Conservation (phyloP, 495 filamentous ascomycete genomes). For the Talaromyces stipitatus region DNA sequence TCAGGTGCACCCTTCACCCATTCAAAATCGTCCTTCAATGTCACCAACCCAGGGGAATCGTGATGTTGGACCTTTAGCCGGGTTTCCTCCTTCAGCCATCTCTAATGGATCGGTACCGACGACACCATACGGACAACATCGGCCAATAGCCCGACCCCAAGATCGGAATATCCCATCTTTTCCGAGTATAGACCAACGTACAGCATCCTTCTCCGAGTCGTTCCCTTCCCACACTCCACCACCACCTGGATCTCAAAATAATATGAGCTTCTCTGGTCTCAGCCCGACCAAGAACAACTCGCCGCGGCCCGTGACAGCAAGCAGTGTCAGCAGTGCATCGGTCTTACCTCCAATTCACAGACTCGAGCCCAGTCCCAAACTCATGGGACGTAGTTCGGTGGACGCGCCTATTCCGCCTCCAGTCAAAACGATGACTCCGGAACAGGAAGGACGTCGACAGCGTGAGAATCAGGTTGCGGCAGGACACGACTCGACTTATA, state of each 20-base stretch:
- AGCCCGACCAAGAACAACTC: constrained; percentile 74
- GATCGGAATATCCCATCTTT: constrained; percentile 24
- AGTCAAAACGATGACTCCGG: constrained; percentile 40
- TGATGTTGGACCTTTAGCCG: constrained; percentile 39
- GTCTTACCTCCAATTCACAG: constrained; percentile 42
- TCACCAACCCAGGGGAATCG: constrained; percentile 43
- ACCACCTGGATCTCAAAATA: constrained; percentile 34
- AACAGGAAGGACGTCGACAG: constrained; percentile 38
- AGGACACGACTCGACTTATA: neutral
- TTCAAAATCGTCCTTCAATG: constrained; percentile 41
- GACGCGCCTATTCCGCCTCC: constrained; percentile 40
- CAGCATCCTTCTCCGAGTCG: constrained; percentile 30
- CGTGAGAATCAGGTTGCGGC: constrained; percentile 25
- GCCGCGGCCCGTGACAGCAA: constrained; percentile 40
- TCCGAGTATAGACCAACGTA: constrained; percentile 17
- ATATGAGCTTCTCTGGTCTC: constrained; percentile 53
- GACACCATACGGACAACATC: constrained; percentile 28
- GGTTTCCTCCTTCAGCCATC: constrained; percentile 26
- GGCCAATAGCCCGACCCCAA: constrained; percentile 24
- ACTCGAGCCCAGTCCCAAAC: constrained; percentile 41
- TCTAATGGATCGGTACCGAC: constrained; percentile 24
- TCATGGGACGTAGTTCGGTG: constrained; percentile 41
- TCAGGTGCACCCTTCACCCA: constrained; percentile 27
- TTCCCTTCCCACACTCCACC: constrained; percentile 29
- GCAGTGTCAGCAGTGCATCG: constrained; percentile 35